Percentiles rank a stretch among this genome's conserved stretches.
Evolutionary conservation across 1,284 basidiomycete genomes (phyloP).

Genomic region (Ceratobasidium sp.): DNA sequence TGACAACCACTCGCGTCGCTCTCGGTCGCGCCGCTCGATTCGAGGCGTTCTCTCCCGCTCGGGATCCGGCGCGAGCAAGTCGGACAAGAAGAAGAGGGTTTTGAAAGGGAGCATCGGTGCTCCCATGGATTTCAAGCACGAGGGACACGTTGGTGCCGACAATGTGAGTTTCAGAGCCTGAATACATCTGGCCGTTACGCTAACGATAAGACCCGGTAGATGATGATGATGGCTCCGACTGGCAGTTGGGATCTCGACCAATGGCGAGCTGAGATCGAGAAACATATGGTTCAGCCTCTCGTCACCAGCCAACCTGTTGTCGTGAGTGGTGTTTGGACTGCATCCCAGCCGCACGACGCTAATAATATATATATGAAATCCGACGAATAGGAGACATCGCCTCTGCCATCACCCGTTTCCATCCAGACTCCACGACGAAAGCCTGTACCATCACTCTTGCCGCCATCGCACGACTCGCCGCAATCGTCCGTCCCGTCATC

Average conservation of each 20-base stretch:
- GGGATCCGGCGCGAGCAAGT: constrained; percentile 35
- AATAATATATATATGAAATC: background rate
- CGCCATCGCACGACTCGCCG: constrained; percentile 49
- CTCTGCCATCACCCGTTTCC: constrained; percentile 11
- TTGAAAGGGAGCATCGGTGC: constrained; percentile 43
- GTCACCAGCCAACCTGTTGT: background rate
- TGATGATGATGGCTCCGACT: constrained; percentile 32
- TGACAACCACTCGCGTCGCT: constrained; percentile 21
- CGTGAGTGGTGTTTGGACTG: background rate
- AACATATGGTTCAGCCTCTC: constrained; percentile 17
- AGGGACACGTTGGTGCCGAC: constrained; percentile 44
- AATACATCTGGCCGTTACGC: background rate
- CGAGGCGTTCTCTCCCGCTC: constrained; percentile 22
- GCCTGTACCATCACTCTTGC: constrained; percentile 47
- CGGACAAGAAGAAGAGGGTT: constrained; percentile 39
- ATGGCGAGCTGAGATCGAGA: constrained; percentile 30
- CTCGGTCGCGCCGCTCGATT: constrained; percentile 24
- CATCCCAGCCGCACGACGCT: constrained; percentile 10
- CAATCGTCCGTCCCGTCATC: constrained; percentile 12
- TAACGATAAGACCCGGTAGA: constrained; percentile 13
- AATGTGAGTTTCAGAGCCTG: constrained; percentile 38
- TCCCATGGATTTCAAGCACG: constrained; percentile 45
- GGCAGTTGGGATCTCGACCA: constrained; percentile 20
- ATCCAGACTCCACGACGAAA: constrained; percentile 37
- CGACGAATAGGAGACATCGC: constrained; percentile 1